Evolutionary conservation across 2,329 filamentous ascomycete species (phyloP), one percentile per base, ranked within the genome.

Genomic region (Ascochyta viciae-villosae): DNA sequence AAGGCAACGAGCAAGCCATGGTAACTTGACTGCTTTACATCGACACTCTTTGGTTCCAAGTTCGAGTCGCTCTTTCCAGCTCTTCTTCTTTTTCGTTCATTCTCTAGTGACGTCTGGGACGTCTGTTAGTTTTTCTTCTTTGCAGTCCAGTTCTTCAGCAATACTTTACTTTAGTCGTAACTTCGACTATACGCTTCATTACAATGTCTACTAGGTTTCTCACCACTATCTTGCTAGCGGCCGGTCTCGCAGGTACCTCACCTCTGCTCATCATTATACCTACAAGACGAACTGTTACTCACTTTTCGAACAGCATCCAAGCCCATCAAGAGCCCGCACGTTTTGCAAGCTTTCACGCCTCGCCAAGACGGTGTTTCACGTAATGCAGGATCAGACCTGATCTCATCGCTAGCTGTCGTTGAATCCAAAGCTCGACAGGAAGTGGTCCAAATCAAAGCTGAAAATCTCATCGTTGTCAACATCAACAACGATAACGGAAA

Each of bases 211-310:
- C 37, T 22, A 50, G n/a, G n/a, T 2, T 50, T 15, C 12, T 56
- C 8, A 35, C 53, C 13, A 23, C 33, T 8, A 7, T 50, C n/a
- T 33, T 56, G 53, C 53, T 56, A 37, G 41, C 47, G 50, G 53
- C 53, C 22, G 37, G 53, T 37, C 47, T 56, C 31, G 47, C 53
- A 41, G 47, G 53, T 43, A 47, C 13, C 29, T 47, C 0, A 6
- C 10, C 3, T 12, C 31, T 29, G 23, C 39, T 10, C 23, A 35
- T 33, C 2, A 3, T 5, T n/a, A n/a, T 27, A 6, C 19, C 6
- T 5, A 27, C 15, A 29, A 16, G 8, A 44, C 3, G 4, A 8
- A 10, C 3, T 3, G 35, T 47, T 9, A 55, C 22, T 37, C 1
- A 3, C 26, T 2, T 15, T 5, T 31, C 29, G 12, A 13, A 46